Base-by-base conservation (phyloP, 1,284 basidiomycete genomes). In the Meripilus lineatus region DNA sequence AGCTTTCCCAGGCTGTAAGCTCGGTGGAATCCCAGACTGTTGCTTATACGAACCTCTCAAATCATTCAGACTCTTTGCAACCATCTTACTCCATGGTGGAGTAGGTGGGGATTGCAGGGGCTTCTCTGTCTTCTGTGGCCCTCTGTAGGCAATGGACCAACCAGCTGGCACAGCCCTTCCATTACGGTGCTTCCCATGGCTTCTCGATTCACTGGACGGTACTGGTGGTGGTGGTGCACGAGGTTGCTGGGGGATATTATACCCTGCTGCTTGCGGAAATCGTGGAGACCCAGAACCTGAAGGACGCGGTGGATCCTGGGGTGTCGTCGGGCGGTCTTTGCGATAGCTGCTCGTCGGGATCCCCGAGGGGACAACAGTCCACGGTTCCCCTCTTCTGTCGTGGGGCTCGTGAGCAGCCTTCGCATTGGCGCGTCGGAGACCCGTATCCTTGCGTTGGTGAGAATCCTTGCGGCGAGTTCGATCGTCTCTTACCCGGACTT, bases 21-120 rank as follows among this genome's bases (percentile, higher is more conserved):
- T 67, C 4, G 64, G 44, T n/a, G 67, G 69, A 46, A 42, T 18
- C 30, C 21, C 26, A 21, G 33, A n/a, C 21, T 68, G 61, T 30
- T 67, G 59, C 39, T 55, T 63, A 24, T 63, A 61, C 13, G 60
- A 52, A 37, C 58, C 64, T 38, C 74, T 67, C 35, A 83, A 63
- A 49, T 78, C 76, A 50, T 74, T 74, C 69, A 81, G 75, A 52
- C 80, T 83, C 62, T 80, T 81, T 8, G 74, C 63, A 45, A 66
- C 57, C 34, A 65, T 63, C 33, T 23, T 38, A 45, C 7, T 46
- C 40, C 14, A 46, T 38, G 22, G 43, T 30, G 28, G 33, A 3
- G 44, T 34, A 14, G 53, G 48, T 3, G 53, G 51, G 1, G 55
- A 50, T 42, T 51, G 51, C 13, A 45, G 17, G 10, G 48, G 34